phyloP scores from a whole-genome alignment of 768 basidiomycete species.

The Mycena amicta region DNA sequence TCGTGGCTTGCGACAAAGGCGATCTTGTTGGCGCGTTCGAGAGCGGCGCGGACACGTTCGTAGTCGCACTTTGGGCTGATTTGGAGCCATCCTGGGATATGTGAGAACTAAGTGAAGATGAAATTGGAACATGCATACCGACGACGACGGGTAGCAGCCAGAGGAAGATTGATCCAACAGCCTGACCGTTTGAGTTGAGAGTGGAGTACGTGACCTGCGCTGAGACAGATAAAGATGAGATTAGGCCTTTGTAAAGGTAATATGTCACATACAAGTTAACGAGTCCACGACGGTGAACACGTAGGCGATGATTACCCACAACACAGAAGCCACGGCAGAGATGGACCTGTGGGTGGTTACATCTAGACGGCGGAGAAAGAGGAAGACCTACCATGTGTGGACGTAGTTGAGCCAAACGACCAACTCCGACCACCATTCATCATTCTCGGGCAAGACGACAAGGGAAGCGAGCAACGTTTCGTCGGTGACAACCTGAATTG shows the following conservation, averaged over 20 bases:
- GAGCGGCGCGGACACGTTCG: constrained; percentile 30
- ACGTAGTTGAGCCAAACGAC: constrained; percentile 35
- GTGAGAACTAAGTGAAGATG: too few relatives aligned
- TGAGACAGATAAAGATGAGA: neutral
- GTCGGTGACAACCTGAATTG: constrained; percentile 32
- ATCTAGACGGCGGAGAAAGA: too few relatives aligned
- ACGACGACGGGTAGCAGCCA: constrained; percentile 42
- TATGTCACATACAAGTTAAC: constrained; percentile 12
- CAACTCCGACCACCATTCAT: constrained; percentile 40
- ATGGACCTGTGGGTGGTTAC: constrained; percentile 8
- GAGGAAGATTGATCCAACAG: constrained; percentile 45
- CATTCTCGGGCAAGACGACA: constrained; percentile 38
- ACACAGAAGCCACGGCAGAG: constrained; percentile 18
- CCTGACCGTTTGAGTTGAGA: constrained; percentile 40
- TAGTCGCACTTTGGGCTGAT: constrained; percentile 46
- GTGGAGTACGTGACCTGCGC: constrained; percentile 20
- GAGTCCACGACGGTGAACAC: constrained; percentile 22
- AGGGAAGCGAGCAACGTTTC: constrained; percentile 38
- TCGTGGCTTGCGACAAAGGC: constrained; percentile 30
- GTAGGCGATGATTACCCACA: constrained; percentile 21
- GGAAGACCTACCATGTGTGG: constrained; percentile 37
- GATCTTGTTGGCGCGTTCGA: constrained; percentile 33
- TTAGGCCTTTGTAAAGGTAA: neutral
- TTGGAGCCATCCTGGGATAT: constrained; percentile 48
- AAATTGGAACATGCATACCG: too few relatives aligned